phyloP scores from a whole-genome alignment of 257 asterid genomes.

The Perilla frutescens region DNA sequence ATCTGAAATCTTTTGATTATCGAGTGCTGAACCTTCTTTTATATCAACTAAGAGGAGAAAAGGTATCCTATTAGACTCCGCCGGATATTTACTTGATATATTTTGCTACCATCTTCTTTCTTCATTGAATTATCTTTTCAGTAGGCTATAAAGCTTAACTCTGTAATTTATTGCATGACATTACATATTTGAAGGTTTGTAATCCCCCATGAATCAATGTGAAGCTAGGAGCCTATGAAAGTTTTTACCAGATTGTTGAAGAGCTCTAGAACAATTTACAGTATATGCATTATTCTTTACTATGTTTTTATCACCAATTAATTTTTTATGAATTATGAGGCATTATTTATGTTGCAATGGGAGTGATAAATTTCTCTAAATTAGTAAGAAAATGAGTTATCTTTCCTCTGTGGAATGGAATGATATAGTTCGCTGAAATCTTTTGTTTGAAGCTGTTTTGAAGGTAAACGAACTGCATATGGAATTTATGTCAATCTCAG shows the following conservation, averaged over 20 bases:
- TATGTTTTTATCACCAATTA: too few relatives aligned
- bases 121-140: slow-evolving; percentile 8
- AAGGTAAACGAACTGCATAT: too few relatives aligned
- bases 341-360: too few relatives aligned
- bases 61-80: slow-evolving; percentile 48
- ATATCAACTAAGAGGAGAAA: slow-evolving; percentile 73
- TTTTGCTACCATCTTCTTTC: slow-evolving; percentile 12
- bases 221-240: slow-evolving; percentile 11
- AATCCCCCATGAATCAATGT: slow-evolving; percentile 20
- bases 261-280: too few relatives aligned
- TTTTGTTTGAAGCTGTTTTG: too few relatives aligned
- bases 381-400: too few relatives aligned
- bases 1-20: slow-evolving; percentile 90
- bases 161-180: background rate
- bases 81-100: slow-evolving; percentile 6
- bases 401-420: too few relatives aligned
- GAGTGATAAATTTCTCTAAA: too few relatives aligned
- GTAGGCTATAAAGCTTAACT: background rate
- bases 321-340: too few relatives aligned
- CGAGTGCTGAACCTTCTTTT: slow-evolving; percentile 86
- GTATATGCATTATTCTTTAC: too few relatives aligned
- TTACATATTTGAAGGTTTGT: slow-evolving; percentile 2
- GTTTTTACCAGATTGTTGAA: too few relatives aligned
- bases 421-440: slow-evolving; percentile 30
- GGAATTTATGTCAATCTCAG: too few relatives aligned